A percentile compares a stretch with the other conserved stretches of the same genome.
Conservation (phyloP, 148 eudicot genomes). For the Silene latifolia region DNA sequence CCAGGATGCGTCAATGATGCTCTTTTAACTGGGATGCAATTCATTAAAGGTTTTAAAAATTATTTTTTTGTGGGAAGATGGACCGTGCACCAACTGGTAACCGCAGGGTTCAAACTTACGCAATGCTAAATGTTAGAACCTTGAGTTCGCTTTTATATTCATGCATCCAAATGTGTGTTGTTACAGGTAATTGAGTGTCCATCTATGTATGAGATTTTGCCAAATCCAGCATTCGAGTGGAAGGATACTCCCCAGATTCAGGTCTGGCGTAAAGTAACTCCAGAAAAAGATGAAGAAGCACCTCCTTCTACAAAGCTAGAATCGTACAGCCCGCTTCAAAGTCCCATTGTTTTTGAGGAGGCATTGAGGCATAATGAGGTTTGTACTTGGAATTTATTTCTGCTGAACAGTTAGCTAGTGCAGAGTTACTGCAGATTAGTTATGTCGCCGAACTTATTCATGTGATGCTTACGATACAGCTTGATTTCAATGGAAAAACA, state of each 20-base stretch:
- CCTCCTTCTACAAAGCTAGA: slow-evolving; percentile 42
- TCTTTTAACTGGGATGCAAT: slow-evolving; percentile 84
- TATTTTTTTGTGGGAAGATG: slow-evolving; percentile 81
- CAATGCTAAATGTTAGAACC: neutral
- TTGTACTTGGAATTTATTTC: neutral
- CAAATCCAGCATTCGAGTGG: slow-evolving; percentile 79
- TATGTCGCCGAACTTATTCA: neutral
- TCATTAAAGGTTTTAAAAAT: slow-evolving; percentile 90
- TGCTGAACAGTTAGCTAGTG: too few species aligned
- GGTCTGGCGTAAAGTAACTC: slow-evolving; percentile 59
- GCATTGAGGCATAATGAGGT: slow-evolving; percentile 90
- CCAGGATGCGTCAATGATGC: slow-evolving; percentile 95
- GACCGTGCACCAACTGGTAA: slow-evolving; percentile 99
- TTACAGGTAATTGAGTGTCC: slow-evolving; percentile 86
- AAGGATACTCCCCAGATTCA: slow-evolving; percentile 63
- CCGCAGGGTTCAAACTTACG: neutral
- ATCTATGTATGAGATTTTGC: slow-evolving; percentile 87
- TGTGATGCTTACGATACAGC: slow-evolving; percentile 38
- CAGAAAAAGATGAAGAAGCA: slow-evolving; percentile 40
- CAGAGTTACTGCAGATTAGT: too few species aligned
- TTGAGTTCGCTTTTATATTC: too few species aligned
- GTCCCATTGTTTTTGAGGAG: slow-evolving; percentile 59
- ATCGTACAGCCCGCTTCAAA: slow-evolving; percentile 58
- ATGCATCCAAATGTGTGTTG: neutral
- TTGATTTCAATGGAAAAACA: slow-evolving; percentile 55